A percentile compares a stretch with the other conserved stretches of the same genome.
phyloP scores from a whole-genome alignment of 176 grass and related monocot species.

The Rhynchospora breviuscula region DNA sequence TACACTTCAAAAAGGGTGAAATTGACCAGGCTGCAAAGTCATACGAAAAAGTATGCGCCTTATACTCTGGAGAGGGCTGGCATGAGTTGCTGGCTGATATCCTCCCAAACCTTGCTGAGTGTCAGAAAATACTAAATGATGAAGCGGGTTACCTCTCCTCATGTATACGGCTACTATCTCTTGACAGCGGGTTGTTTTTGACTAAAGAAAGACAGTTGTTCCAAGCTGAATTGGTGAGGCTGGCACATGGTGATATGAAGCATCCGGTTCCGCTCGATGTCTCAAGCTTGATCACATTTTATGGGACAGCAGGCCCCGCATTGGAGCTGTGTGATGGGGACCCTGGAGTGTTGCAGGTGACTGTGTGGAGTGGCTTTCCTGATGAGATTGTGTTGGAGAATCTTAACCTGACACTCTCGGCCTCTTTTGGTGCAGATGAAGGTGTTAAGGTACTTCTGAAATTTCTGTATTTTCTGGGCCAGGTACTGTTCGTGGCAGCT shows the following conservation, averaged over 20 bases:
- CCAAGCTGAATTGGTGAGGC: constrained; percentile 85
- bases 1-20: constrained; percentile 85
- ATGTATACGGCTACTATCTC: constrained; percentile 83
- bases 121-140: constrained; percentile 93
- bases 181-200: constrained; percentile 68
- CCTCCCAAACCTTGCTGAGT: constrained; percentile 92
- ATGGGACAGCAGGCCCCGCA: constrained; percentile 64
- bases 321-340: constrained; percentile 95
- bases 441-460: constrained; percentile 71
- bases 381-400: constrained; percentile 84
- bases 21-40: constrained; percentile 89
- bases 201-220: constrained; percentile 85
- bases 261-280: constrained; percentile 93
- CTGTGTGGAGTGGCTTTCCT: constrained; percentile 88
- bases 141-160: constrained; percentile 85
- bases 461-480: background rate
- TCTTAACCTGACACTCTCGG: constrained; percentile 73
- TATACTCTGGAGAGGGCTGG: constrained; percentile 96
- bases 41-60: constrained; percentile 92
- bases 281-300: constrained; percentile 88
- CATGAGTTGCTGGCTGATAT: constrained; percentile 85
- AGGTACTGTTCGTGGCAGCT: background rate
- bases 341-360: constrained; percentile 75
- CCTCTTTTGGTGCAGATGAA: constrained; percentile 72
- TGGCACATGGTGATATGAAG: constrained; percentile 95